Percentiles rank a stretch among this genome's conserved stretches.
phyloP scores from a whole-genome alignment of 495 filamentous ascomycete species.

The Trichocladium uniseriatum region DNA sequence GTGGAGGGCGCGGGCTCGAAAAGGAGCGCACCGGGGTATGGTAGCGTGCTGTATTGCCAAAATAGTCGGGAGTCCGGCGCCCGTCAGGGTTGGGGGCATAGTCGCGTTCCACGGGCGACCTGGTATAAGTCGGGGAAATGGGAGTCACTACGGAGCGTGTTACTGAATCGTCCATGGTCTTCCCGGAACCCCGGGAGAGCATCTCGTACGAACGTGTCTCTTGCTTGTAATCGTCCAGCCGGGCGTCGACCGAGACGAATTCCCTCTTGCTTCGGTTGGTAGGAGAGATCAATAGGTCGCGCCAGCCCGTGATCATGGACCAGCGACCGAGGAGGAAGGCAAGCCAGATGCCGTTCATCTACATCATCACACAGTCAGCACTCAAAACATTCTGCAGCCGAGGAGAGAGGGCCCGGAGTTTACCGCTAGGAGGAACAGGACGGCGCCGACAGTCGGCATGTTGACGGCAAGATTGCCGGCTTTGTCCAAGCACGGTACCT shows the following conservation, averaged over 20 bases:
- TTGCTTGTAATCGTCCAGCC: conserved; percentile 46
- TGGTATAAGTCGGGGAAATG: conserved; percentile 28
- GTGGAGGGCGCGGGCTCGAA: conserved; percentile 37
- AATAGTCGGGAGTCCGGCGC: conserved; percentile 41
- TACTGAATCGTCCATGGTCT: conserved; percentile 34
- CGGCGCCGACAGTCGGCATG: conserved; percentile 68
- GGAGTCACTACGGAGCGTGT: conserved; percentile 41
- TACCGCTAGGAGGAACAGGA: conserved; percentile 73
- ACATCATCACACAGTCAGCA: conserved; percentile 11
- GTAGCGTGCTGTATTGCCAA: conserved; percentile 38
- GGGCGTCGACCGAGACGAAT: conserved; percentile 82
- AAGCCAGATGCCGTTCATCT: conserved; percentile 80
- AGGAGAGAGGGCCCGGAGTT: conserved; percentile 20
- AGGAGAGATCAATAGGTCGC: conserved; percentile 47
- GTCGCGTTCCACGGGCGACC: conserved; percentile 23
- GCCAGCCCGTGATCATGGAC: conserved; percentile 79
- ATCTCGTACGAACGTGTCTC: conserved; percentile 75
- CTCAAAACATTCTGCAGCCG: neutral
- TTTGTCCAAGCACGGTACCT: conserved; percentile 50
- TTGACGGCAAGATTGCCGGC: conserved; percentile 54
- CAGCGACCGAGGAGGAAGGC: conserved; percentile 69
- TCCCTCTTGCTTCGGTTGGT: conserved; percentile 48
- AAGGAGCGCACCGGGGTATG: conserved; percentile 38
- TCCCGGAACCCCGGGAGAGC: conserved; percentile 50
- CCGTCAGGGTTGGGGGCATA: conserved; percentile 20